A percentile compares a stretch with the other conserved stretches of the same genome.
phyloP scores from a whole-genome alignment of 2,329 filamentous ascomycete genomes.

The Pseudocercospora fijiensis region DNA sequence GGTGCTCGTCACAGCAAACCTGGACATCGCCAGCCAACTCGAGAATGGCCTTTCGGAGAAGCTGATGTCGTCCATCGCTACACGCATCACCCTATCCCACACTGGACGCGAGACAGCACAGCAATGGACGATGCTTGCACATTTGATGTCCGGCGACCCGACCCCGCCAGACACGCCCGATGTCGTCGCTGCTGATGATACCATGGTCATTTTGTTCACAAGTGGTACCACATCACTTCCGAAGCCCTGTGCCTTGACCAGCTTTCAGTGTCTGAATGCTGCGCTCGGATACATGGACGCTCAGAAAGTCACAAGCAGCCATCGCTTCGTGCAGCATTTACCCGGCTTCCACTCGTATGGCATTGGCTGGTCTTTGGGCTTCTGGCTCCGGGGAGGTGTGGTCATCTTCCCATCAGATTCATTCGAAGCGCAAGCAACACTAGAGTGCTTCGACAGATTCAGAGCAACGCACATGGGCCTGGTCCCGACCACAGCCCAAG shows the following conservation, averaged over 20 bases:
- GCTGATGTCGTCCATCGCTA: slow-evolving; percentile 28
- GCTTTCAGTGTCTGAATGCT: slow-evolving; percentile 40
- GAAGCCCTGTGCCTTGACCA: slow-evolving; percentile 49
- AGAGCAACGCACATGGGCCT: slow-evolving; percentile 37
- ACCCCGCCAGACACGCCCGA: slow-evolving; percentile 37
- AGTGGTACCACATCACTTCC: slow-evolving; percentile 52
- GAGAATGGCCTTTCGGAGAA: slow-evolving; percentile 32
- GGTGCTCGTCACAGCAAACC: slow-evolving; percentile 32
- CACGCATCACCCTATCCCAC: slow-evolving; percentile 29
- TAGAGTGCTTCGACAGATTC: slow-evolving; percentile 38
- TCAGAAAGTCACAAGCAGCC: slow-evolving; percentile 32
- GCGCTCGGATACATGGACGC: slow-evolving; percentile 35
- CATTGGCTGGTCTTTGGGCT: slow-evolving; percentile 35
- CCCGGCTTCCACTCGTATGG: slow-evolving; percentile 38
- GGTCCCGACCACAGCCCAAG: slow-evolving; percentile 39
- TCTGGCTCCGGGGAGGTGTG: slow-evolving; percentile 32
- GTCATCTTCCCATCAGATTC: slow-evolving; percentile 35
- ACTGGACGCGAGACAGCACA: slow-evolving; percentile 23
- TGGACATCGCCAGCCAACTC: slow-evolving; percentile 31
- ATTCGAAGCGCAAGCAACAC: slow-evolving; percentile 37
- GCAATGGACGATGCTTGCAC: slow-evolving; percentile 31
- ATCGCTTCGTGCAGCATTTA: slow-evolving; percentile 35
- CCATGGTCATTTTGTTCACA: slow-evolving; percentile 49
- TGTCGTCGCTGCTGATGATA: slow-evolving; percentile 32
- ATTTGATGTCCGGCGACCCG: slow-evolving; percentile 35